Conservation (phyloP, 2,329 filamentous ascomycete species). For the Neoarthrinium moseri region DNA sequence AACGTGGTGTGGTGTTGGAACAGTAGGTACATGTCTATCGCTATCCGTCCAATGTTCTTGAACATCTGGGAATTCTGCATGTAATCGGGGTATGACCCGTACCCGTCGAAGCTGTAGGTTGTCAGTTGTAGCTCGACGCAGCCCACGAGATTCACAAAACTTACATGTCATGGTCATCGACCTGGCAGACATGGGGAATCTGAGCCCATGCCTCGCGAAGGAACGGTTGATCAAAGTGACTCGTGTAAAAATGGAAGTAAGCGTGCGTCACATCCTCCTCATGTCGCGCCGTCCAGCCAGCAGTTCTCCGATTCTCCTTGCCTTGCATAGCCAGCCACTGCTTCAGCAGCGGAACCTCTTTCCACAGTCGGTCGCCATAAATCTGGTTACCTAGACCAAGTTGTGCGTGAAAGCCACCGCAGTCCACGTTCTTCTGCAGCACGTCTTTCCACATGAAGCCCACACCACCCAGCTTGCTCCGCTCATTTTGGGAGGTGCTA, state of each 20-base stretch:
- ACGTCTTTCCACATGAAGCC: constrained; percentile 99
- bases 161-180: constrained; percentile 98
- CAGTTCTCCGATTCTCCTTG: constrained; percentile 87
- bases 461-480: constrained; percentile 80
- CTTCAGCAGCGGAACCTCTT: constrained; percentile 87
- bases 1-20: constrained; percentile 98
- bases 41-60: constrained; percentile 94
- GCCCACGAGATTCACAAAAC: constrained; percentile 33
- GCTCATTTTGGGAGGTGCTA: constrained; percentile 81
- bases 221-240: constrained; percentile 96
- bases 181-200: constrained; percentile 88
- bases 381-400: constrained; percentile 92
- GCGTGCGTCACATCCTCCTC: constrained; percentile 95
- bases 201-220: constrained; percentile 94
- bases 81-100: constrained; percentile 94
- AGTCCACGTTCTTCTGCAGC: constrained; percentile 94
- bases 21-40: constrained; percentile 95
- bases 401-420: constrained; percentile 92
- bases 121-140: constrained; percentile 13
- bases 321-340: constrained; percentile 94
- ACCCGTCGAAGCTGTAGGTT: constrained; percentile 79
- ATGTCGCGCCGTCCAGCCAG: constrained; percentile 88
- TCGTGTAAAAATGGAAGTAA: constrained; percentile 99
- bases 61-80: constrained; percentile 98
- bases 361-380: constrained; percentile 93